Conservation (phyloP, 2,329 filamentous ascomycete genomes). For the Neonectria sp. region DNA sequence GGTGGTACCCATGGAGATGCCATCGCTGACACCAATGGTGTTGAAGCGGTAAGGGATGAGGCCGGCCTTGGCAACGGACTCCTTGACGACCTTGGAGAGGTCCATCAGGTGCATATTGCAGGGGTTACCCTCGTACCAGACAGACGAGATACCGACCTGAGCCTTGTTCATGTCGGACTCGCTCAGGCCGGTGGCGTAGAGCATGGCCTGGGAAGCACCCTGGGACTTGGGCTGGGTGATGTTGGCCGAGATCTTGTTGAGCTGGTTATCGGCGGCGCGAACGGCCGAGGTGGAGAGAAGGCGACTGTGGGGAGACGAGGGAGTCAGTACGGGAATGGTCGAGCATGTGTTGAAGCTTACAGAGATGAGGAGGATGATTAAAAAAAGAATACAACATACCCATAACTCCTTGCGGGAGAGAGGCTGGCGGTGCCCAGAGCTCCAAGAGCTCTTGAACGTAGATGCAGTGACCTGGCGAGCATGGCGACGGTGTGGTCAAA, state of each 20-base stretch:
- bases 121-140: conserved; percentile 98
- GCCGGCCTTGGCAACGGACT: conserved; percentile 77
- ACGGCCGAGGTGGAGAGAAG: conserved; percentile 66
- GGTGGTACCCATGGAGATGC: conserved; percentile 97
- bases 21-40: conserved; percentile 97
- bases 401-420: conserved; percentile 43
- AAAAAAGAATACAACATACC: conserved; percentile 39
- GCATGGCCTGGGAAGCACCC: conserved; percentile 98
- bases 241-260: conserved; percentile 87
- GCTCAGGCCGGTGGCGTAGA: conserved; percentile 92
- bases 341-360: background rate
- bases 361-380: background rate
- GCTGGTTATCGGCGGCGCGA: conserved; percentile 65
- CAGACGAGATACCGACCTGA: conserved; percentile 97
- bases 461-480: conserved; percentile 48
- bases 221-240: conserved; percentile 99
- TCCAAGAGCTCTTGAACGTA: conserved; percentile 49
- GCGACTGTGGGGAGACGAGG: conserved; percentile 55
- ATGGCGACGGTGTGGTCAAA: conserved; percentile 39
- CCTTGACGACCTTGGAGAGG: conserved; percentile 81
- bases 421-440: conserved; percentile 38
- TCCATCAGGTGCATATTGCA: conserved; percentile 99
- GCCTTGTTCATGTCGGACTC: conserved; percentile 95
- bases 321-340: conserved; percentile 22
- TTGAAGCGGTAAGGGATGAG: conserved; percentile 98